Base-by-base conservation (phyloP, 352 stramenopile genomes). In the Phytophthora europaea region DNA sequence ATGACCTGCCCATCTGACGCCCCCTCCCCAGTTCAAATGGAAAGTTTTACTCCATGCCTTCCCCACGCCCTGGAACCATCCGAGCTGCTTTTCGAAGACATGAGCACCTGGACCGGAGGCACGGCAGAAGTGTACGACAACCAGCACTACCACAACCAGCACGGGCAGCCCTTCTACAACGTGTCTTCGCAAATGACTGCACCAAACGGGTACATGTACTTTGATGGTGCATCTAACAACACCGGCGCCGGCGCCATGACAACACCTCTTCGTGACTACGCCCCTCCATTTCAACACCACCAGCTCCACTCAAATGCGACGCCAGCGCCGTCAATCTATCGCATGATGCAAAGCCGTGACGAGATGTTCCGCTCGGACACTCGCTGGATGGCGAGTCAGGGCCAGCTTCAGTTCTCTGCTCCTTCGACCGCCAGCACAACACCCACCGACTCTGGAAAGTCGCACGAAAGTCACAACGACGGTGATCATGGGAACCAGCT, bases 51-150 rank as follows among this genome's bases (percentile, higher is more conserved):
- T 71, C 69, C 77, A 15, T 87, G 79, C 31, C 51, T 85, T 22
- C 56, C 67, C 13, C 73, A 77, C 36, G 26, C 63, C 23, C 50
- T 78, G 26, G 81, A 85, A 58, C 65, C 76, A 7, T 64, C 75
- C 10, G 67, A 84, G 58, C 55, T 86, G 36, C 66, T 85, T n/a
- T 85, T 85, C 45, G 74, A 81, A 16, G 79, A 77, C 36, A 78
- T 83, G 55, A 79, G 72, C 26, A 56, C 53, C 28, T 76, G 75
- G 72, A 52, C 53, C 26, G 66, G 75, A 15, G 58, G 65, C 26
- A 5, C 67, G 6, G 40, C 52, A 28, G 70, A 67, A 4, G 20
- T 40, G 12, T 70, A 72, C 67, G 63, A 72, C 47, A 76, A 78
- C 31, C 73, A 72, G 36, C 64, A 74, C 22, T 65, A 72, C 48